Percentiles rank a stretch among this genome's conserved stretches.
These are phyloP conservation scores for Didymella glomerata DNA, from an alignment of 2,329 filamentous ascomycete species.

Conservation along the genomic window DNA sequence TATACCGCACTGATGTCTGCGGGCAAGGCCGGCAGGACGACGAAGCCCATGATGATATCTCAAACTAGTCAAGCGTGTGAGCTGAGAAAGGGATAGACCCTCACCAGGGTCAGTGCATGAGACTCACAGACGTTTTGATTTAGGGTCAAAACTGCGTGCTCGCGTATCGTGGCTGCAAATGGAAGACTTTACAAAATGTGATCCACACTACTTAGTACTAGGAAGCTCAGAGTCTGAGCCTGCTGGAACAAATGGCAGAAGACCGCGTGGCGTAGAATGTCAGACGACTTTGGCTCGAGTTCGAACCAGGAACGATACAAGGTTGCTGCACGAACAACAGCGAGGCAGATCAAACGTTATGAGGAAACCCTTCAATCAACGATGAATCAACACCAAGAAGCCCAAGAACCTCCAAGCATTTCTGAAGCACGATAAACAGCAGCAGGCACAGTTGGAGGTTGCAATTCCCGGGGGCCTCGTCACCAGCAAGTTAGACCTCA, in stretches of 20 bases:
- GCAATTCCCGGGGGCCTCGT: conserved; percentile 3
- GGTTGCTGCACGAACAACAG: neutral
- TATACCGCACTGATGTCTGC: conserved; percentile 59
- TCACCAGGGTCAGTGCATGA: conserved; percentile 1
- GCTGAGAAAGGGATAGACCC: conserved; percentile 3
- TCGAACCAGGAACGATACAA: neutral
- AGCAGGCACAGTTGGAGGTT: neutral
- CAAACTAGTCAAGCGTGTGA: conserved; percentile 12
- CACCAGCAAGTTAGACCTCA: conserved; percentile 11
- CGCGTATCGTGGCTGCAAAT: conserved; percentile 1
- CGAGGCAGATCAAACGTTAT: conserved; percentile 6
- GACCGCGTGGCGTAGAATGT: conserved; percentile 2
- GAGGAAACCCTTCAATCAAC: neutral
- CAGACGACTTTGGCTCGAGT: neutral
- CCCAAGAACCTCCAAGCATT: conserved; percentile 14
- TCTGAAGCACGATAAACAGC: neutral
- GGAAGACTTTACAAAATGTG: conserved; percentile 3
- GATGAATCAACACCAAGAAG: conserved; percentile 12
- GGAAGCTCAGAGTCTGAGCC: neutral
- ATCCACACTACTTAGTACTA: conserved; percentile 9
- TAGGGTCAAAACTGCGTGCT: conserved; percentile 1
- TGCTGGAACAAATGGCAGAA: neutral
- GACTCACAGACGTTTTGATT: conserved; percentile 9
- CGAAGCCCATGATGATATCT: conserved; percentile 39
- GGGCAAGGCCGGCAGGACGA: conserved; percentile 57